A percentile compares a stretch with the other conserved stretches of the same genome.
phyloP scores from a whole-genome alignment of 2,329 filamentous ascomycete species.

The Sporothrix euskadiensis region DNA sequence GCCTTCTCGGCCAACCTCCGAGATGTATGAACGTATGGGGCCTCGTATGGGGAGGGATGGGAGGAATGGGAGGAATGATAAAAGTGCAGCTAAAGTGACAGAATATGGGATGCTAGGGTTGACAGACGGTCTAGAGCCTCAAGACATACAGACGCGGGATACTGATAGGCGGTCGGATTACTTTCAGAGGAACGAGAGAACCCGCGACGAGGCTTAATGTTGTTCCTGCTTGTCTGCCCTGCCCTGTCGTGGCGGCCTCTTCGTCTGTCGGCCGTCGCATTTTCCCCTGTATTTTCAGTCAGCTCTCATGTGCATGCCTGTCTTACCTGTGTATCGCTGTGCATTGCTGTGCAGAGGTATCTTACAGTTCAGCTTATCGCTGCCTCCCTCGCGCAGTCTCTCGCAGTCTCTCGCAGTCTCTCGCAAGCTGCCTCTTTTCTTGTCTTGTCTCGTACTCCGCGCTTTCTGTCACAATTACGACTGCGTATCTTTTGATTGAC shows the following conservation, averaged over 20 bases:
- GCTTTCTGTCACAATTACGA: background rate
- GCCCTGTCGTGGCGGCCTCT: background rate
- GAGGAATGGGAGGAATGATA: no score
- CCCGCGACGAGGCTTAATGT: background rate
- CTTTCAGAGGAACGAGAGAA: background rate
- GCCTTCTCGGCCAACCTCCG: no score
- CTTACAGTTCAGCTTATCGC: background rate
- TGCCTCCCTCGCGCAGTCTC: background rate
- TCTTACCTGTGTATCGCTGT: background rate
- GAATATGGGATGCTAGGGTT: background rate
- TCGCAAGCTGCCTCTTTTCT: background rate
- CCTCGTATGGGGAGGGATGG: no score
- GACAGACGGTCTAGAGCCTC: background rate
- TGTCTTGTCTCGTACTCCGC: background rate
- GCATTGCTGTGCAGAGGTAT: background rate
- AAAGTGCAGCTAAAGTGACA: background rate
- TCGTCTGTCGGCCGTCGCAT: no score
- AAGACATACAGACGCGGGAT: background rate
- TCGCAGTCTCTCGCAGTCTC: background rate
- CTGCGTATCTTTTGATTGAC: background rate
- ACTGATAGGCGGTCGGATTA: background rate
- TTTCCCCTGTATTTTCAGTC: background rate
- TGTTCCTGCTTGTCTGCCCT: background rate
- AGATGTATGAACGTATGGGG: no score
- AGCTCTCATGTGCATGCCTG: background rate